A percentile compares a stretch with the other conserved stretches of the same genome.
phyloP scores from a whole-genome alignment of 148 eudicot genomes.

The Vaccinium vitisidaea region DNA sequence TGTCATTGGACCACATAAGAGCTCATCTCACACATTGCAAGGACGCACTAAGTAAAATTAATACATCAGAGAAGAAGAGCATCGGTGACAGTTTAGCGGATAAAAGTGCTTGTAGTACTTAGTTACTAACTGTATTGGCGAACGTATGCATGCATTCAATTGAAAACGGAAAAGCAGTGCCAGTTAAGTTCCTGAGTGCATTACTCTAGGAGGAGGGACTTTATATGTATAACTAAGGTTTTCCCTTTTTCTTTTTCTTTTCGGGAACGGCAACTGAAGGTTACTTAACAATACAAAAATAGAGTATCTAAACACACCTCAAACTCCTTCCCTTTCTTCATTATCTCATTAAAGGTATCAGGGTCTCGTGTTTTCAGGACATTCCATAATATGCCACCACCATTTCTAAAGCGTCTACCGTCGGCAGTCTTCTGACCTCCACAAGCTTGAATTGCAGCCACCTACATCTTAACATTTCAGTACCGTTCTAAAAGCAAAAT shows the following conservation, averaged over 20 bases:
- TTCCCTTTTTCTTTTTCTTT: no score
- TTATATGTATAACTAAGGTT: background rate
- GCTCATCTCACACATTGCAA: background rate
- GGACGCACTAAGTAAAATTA: background rate
- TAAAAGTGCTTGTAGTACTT: background rate
- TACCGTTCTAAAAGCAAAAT: background rate
- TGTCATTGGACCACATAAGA: background rate
- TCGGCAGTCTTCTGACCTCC: slow-evolving; percentile 90
- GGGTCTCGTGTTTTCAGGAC: slow-evolving; percentile 75
- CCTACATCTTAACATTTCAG: slow-evolving; percentile 41
- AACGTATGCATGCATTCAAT: background rate
- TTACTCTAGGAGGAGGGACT: background rate
- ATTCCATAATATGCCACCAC: slow-evolving; percentile 91
- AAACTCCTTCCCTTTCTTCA: slow-evolving; percentile 88
- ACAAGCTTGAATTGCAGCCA: slow-evolving; percentile 92
- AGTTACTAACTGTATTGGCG: background rate
- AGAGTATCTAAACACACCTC: slow-evolving; percentile 49
- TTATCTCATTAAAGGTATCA: slow-evolving; percentile 82
- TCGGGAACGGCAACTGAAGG: background rate
- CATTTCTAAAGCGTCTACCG: slow-evolving; percentile 62
- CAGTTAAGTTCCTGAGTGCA: background rate
- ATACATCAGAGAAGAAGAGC: background rate
- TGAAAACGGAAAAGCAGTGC: background rate
- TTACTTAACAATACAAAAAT: background rate
- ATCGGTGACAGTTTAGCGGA: background rate